phyloP scores from a whole-genome alignment of 805 yeast genomes.

The Kuraishia piskuri region DNA sequence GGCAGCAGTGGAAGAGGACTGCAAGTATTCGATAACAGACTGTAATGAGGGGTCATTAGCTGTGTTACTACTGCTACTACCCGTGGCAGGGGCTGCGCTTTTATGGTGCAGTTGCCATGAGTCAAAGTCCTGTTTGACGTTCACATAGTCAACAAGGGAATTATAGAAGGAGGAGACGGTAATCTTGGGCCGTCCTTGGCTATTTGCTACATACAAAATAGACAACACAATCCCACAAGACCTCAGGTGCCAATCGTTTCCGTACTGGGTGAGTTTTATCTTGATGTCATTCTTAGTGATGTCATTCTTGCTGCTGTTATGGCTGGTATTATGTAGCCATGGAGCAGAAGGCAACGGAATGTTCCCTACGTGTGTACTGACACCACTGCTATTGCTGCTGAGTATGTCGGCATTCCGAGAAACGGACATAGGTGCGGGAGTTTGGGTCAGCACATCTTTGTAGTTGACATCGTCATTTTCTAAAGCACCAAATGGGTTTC shows the following conservation, averaged over 20 bases:
- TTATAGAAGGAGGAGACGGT: constrained; percentile 58
- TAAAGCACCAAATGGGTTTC: not conserved
- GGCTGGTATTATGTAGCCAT: constrained; percentile 7
- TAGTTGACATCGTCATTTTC: constrained; percentile 21
- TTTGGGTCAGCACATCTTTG: constrained; percentile 12
- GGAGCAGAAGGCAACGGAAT: not conserved
- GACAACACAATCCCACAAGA: constrained; percentile 56
- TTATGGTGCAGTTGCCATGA: constrained; percentile 56
- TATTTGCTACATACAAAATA: constrained; percentile 46
- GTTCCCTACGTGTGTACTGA: not conserved
- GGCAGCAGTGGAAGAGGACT: constrained; percentile 19
- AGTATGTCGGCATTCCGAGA: not conserved
- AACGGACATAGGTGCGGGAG: not conserved
- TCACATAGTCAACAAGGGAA: constrained; percentile 70
- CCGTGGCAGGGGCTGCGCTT: constrained; percentile 5
- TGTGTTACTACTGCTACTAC: constrained; percentile 2
- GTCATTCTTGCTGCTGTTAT: constrained; percentile 11
- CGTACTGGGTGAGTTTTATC: constrained; percentile 51
- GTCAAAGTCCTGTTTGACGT: constrained; percentile 73
- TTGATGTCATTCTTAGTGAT: constrained; percentile 20
- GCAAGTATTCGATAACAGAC: constrained; percentile 37
- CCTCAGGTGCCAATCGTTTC: constrained; percentile 73
- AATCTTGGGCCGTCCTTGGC: constrained; percentile 19
- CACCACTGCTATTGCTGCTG: not conserved
- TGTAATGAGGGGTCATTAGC: constrained; percentile 20